Percentiles rank a stretch among this genome's conserved stretches.
These are phyloP conservation scores for Russula brevipes DNA, from an alignment of 768 basidiomycete genomes.

Conservation along the genomic window DNA sequence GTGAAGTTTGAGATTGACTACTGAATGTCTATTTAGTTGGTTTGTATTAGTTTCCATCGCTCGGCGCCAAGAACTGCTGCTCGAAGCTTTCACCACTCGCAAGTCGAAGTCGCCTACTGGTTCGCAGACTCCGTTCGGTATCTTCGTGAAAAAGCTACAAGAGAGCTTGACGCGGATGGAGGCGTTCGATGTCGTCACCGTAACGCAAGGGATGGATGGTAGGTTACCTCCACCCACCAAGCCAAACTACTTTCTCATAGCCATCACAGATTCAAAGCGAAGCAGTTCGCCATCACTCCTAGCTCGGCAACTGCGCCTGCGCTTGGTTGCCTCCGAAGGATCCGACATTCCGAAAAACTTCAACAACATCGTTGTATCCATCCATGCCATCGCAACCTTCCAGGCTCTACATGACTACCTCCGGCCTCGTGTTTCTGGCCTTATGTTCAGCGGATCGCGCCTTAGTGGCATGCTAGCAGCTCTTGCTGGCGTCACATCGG, in stretches of 20 bases:
- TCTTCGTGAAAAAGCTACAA: constrained; percentile 92
- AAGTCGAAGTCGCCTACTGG: constrained; percentile 41
- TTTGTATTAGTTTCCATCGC: constrained; percentile 49
- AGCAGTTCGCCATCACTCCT: constrained; percentile 79
- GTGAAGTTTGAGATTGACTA: constrained; percentile 28
- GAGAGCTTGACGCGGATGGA: constrained; percentile 95
- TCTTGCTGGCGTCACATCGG: constrained; percentile 51
- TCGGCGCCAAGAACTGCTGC: constrained; percentile 70
- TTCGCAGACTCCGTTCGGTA: constrained; percentile 57
- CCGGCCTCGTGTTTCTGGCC: constrained; percentile 78
- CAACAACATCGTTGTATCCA: constrained; percentile 91
- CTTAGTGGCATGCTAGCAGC: constrained; percentile 90
- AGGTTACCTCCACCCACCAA: constrained; percentile 26
- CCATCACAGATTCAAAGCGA: constrained; percentile 69
- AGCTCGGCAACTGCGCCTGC: constrained; percentile 87
- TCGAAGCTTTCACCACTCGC: constrained; percentile 67
- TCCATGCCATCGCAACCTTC: constrained; percentile 97
- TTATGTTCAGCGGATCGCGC: constrained; percentile 56
- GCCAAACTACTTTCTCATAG: background rate
- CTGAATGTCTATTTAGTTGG: background rate
- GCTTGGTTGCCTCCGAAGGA: constrained; percentile 84
- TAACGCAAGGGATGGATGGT: constrained; percentile 81
- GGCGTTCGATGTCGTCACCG: constrained; percentile 89
- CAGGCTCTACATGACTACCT: constrained; percentile 96
- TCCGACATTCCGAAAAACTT: constrained; percentile 81